Percentiles rank a stretch among this genome's conserved stretches.
Evolutionary conservation across 1,284 basidiomycete species (phyloP).

Genomic region (Apiotrichum gracile): DNA sequence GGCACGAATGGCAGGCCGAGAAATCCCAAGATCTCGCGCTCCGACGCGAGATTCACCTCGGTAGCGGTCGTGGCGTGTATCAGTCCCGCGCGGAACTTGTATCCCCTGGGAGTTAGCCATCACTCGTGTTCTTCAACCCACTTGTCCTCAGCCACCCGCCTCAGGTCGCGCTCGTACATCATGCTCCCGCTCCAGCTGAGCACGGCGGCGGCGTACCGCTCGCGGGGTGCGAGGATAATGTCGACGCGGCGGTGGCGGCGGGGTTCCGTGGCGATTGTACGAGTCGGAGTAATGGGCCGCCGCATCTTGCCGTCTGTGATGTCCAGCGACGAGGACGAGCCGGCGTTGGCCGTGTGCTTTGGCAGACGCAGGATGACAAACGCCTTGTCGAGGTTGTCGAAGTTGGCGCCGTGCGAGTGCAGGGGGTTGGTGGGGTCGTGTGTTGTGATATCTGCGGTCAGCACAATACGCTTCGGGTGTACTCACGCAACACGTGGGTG

Average conservation of each 20-base stretch:
- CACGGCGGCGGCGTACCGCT: constrained; percentile 42
- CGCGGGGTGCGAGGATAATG: constrained; percentile 39
- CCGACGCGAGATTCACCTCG: constrained; percentile 40
- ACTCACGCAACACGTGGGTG: constrained; percentile 45
- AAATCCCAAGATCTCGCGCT: constrained; percentile 41
- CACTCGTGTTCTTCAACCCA: constrained; percentile 7
- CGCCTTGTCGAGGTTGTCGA: constrained; percentile 48
- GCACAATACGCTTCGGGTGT: background rate
- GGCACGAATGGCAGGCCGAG: constrained; percentile 40
- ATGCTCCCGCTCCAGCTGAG: constrained; percentile 47
- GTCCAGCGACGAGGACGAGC: no score
- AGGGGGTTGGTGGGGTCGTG: constrained; percentile 22
- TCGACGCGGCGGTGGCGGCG: constrained; percentile 41
- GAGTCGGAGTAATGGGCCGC: background rate
- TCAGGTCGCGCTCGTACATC: constrained; percentile 49
- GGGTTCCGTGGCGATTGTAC: background rate
- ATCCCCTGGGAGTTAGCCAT: constrained; percentile 19
- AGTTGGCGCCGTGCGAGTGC: constrained; percentile 33
- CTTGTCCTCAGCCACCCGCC: constrained; percentile 36
- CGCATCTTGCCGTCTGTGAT: no score
- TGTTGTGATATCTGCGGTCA: constrained; percentile 26
- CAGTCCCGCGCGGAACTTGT: constrained; percentile 44
- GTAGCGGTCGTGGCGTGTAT: constrained; percentile 27
- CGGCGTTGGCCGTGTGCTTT: no score
- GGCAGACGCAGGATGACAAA: constrained; percentile 38